Evolutionary conservation across 441 rosid species (phyloP), one percentile per base, ranked within the genome.

Genomic region (Brassica hybrid): DNA sequence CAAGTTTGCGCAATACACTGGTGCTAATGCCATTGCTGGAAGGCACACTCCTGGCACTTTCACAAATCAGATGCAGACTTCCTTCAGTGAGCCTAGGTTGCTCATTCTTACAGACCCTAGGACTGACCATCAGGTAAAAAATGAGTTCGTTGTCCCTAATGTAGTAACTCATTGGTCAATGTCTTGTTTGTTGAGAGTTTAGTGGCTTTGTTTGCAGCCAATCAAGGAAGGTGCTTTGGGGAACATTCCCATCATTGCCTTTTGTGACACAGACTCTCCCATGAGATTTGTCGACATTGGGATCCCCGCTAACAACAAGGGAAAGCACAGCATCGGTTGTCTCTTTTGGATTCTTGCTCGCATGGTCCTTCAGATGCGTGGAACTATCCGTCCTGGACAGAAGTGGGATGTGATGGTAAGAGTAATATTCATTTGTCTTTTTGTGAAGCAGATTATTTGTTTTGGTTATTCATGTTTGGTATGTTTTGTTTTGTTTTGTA

Each of bases 201-300:
- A 57, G 6, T 50, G 17, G 0, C 10, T 34, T 19, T 59, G 64
- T 23, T 14, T 62, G 45, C 87, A 92, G 95, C 98, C 98, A 2
- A 94, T 94, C 73, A 94, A 91, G 83, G 98, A 94, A 88, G 91
- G 94, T 43, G 93, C 98, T 16, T 88, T 91, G 43, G 97, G 97
- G 41, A 91, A 92, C 83, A 94, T 94, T 34, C 97, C 97, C 0
- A 92, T 96, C 52, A 92, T 94, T 65, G 97, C 97, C 18, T 91
- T 89, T 74, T 89, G 97, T 59, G 48, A 91, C 74, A 90, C 94
- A 2, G 94, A 91, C 67, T 91, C 97, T 9, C 94, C 97, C 1
- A 85, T 90, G 92, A 62, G 85, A 0, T 88, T 79, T 69, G 91
- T 91, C 14, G 97, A 90, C 78, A 84, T 91, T 71, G 93, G 97